phyloP scores from a whole-genome alignment of 2,329 filamentous ascomycete genomes.

The Colletotrichum sp. region DNA sequence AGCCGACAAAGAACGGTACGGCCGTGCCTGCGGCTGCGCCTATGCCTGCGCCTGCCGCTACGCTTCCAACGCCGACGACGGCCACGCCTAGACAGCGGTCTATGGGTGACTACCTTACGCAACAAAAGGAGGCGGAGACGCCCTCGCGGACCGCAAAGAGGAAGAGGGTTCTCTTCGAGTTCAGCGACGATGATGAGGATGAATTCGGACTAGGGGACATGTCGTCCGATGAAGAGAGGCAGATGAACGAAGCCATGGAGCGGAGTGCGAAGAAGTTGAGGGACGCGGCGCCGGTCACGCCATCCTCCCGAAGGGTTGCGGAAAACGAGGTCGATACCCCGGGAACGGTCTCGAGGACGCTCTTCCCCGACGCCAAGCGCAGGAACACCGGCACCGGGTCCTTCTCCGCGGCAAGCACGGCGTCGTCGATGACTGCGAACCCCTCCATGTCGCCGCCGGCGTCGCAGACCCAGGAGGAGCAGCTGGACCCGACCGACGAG shows the following conservation, averaged over 20 bases:
- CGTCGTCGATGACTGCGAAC: slow-evolving; percentile 20
- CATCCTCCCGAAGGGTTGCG: slow-evolving; percentile 24
- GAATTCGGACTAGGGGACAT: slow-evolving; percentile 32
- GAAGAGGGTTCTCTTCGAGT: slow-evolving; percentile 27
- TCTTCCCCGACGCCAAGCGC: slow-evolving; percentile 38
- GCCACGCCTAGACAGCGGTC: slow-evolving; percentile 20
- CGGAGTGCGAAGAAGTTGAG: slow-evolving; percentile 32
- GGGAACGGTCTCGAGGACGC: slow-evolving; percentile 36
- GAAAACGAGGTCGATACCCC: slow-evolving; percentile 36
- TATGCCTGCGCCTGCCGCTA: neutral
- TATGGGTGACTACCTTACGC: slow-evolving; percentile 1
- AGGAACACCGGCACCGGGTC: slow-evolving; percentile 35
- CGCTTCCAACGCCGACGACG: slow-evolving; percentile 24
- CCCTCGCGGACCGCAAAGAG: slow-evolving; percentile 31
- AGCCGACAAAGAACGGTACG: neutral
- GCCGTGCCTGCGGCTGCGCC: neutral
- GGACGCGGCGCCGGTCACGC: slow-evolving; percentile 25
- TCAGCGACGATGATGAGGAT: slow-evolving; percentile 25
- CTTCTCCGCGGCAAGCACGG: slow-evolving; percentile 12
- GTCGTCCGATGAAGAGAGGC: slow-evolving; percentile 43
- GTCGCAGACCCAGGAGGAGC: slow-evolving; percentile 10
- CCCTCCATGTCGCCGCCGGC: neutral
- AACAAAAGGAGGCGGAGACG: slow-evolving; percentile 9
- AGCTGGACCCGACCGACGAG: slow-evolving; percentile 47
- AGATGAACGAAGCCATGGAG: slow-evolving; percentile 41